Percentiles rank a stretch among this genome's conserved stretches.
These are phyloP conservation scores for Senna siamea DNA, from an alignment of 306 rosid species.

Conservation along the genomic window DNA sequence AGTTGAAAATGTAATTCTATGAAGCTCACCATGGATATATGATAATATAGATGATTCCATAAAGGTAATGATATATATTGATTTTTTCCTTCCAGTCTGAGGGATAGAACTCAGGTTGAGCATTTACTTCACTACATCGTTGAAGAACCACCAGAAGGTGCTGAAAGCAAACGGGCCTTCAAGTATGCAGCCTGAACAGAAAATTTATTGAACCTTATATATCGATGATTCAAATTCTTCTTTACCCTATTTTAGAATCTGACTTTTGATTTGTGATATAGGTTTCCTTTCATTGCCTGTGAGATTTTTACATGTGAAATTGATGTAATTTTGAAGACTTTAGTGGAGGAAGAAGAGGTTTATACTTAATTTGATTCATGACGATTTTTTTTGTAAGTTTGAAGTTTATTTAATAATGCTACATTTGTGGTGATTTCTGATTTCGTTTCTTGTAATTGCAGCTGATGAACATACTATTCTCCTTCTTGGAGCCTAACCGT, in stretches of 20 bases:
- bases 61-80: constrained; percentile 12
- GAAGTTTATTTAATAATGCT: constrained; percentile 22
- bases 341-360: constrained; percentile 99
- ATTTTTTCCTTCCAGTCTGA: constrained; percentile 54
- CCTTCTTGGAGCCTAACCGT: constrained; percentile 90
- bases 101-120: constrained; percentile 96
- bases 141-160: constrained; percentile 91
- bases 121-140: constrained; percentile 77
- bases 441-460: constrained; percentile 46
- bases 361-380: constrained; percentile 28
- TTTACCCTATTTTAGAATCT: constrained; percentile 30
- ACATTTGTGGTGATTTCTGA: constrained; percentile 32
- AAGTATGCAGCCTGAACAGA: constrained; percentile 59
- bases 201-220: constrained; percentile 18
- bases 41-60: constrained; percentile 31
- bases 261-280: constrained; percentile 46
- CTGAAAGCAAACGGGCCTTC: constrained; percentile 89
- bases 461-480: constrained; percentile 94
- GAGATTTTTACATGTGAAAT: constrained; percentile 98
- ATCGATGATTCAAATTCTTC: constrained; percentile 1
- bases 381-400: constrained; percentile 7
- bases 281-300: constrained; percentile 97
- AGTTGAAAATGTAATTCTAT: constrained; percentile 23
- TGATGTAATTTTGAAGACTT: constrained; percentile 95
- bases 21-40: constrained; percentile 4